phyloP scores from a whole-genome alignment of 305 asterid species.

The Coffea humblotiana region DNA sequence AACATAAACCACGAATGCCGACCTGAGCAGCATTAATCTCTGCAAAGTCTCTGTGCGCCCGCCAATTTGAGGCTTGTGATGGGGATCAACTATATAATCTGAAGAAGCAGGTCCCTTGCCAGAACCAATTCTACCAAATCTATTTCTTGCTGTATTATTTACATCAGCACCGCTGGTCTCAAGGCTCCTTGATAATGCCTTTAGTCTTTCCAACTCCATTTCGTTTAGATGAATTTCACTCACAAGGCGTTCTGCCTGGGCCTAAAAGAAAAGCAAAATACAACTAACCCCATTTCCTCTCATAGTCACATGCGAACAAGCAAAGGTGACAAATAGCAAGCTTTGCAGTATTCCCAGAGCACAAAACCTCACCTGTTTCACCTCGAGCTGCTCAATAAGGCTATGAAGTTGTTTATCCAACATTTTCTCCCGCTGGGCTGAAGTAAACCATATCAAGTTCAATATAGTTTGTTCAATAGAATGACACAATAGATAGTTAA shows the following conservation, averaged over 20 bases:
- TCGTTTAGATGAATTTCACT: conserved; percentile 65
- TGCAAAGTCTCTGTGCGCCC: conserved; percentile 67
- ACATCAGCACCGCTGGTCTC: conserved; percentile 52
- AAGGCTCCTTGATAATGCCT: conserved; percentile 55
- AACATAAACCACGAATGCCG: conserved; percentile 73
- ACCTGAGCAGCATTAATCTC: conserved; percentile 80
- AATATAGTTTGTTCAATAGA: neutral
- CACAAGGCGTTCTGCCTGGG: conserved; percentile 80
- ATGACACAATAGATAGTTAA: neutral
- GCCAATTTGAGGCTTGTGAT: conserved; percentile 54
- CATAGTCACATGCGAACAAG: neutral
- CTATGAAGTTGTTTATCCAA: conserved; percentile 94
- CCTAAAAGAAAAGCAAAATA: conserved; percentile 36
- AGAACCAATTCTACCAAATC: conserved; percentile 59
- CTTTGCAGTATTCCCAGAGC: neutral
- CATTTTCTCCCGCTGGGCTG: conserved; percentile 90
- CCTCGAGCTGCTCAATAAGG: conserved; percentile 86
- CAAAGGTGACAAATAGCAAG: conserved; percentile 5
- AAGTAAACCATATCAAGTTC: conserved; percentile 16
- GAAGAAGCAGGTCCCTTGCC: conserved; percentile 43
- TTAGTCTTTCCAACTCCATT: conserved; percentile 75
- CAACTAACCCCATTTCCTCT: neutral
- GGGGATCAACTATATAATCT: conserved; percentile 51
- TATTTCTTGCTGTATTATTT: conserved; percentile 56
- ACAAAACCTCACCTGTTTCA: conserved; percentile 59